Conservation (phyloP, 768 basidiomycete genomes). For the Russula ochroleuca region DNA sequence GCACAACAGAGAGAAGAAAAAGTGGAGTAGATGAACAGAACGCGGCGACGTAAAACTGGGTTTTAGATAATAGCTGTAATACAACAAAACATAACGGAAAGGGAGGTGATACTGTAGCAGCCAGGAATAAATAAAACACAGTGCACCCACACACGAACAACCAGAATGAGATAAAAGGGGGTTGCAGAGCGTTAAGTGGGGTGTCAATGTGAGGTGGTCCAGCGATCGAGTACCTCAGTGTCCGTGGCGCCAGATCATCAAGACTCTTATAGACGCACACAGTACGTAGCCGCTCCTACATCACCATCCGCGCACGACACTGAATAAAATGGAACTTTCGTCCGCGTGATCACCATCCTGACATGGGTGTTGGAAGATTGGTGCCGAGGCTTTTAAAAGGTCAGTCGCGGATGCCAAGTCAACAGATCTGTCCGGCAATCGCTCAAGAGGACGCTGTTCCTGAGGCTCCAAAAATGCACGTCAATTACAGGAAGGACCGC, state of each 20-base stretch:
- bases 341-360: too few relatives aligned
- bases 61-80: background rate
- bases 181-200: background rate
- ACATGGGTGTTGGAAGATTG: too few relatives aligned
- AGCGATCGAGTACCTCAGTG: constrained; percentile 21
- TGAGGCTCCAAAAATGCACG: too few relatives aligned
- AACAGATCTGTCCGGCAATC: too few relatives aligned
- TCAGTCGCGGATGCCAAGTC: too few relatives aligned
- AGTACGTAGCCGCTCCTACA: constrained; percentile 73
- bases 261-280: constrained; percentile 77
- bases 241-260: constrained; percentile 67
- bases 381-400: too few relatives aligned
- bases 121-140: background rate
- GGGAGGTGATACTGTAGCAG: constrained; percentile 1
- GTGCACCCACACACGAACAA: background rate
- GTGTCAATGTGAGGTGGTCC: constrained; percentile 1
- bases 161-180: background rate
- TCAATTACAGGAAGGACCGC: too few relatives aligned
- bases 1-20: background rate
- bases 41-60: background rate
- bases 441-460: too few relatives aligned
- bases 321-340: too few relatives aligned
- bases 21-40: background rate
- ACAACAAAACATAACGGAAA: constrained; percentile 1
- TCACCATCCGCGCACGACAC: constrained; percentile 70